Conservation (phyloP, 2,329 filamentous ascomycete genomes). For the Pestalotiopsis sp. region DNA sequence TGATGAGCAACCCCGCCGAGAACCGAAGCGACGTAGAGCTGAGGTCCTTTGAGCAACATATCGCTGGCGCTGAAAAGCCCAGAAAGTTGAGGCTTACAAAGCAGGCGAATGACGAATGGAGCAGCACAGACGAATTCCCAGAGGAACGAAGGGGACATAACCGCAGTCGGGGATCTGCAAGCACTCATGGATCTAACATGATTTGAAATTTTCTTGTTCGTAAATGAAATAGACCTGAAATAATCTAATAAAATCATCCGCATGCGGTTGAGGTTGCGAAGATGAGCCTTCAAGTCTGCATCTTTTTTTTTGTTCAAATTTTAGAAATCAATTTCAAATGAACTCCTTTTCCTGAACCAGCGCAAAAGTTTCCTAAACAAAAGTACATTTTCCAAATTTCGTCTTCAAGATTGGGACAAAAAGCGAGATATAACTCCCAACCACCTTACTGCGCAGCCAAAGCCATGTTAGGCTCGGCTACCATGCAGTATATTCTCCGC, state of each 20-base stretch:
- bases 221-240: background rate
- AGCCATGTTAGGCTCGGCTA: no score
- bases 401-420: no score
- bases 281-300: no score
- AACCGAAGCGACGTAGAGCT: slow-evolving; percentile 11
- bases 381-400: no score
- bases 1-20: slow-evolving; percentile 22
- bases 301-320: no score
- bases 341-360: no score
- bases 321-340: no score
- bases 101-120: background rate
- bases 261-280: no score
- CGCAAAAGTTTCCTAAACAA: no score
- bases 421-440: no score
- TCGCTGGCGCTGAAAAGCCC: background rate
- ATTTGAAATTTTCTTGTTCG: background rate
- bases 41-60: slow-evolving; percentile 12
- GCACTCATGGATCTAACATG: background rate
- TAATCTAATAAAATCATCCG: background rate
- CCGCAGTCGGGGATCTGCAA: background rate
- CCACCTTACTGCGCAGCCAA: no score
- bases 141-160: background rate
- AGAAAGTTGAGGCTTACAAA: background rate
- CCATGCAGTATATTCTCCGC: no score
- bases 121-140: background rate